phyloP scores from a whole-genome alignment of 495 filamentous ascomycete species.

The Friedmanniomyces endolithicus region DNA sequence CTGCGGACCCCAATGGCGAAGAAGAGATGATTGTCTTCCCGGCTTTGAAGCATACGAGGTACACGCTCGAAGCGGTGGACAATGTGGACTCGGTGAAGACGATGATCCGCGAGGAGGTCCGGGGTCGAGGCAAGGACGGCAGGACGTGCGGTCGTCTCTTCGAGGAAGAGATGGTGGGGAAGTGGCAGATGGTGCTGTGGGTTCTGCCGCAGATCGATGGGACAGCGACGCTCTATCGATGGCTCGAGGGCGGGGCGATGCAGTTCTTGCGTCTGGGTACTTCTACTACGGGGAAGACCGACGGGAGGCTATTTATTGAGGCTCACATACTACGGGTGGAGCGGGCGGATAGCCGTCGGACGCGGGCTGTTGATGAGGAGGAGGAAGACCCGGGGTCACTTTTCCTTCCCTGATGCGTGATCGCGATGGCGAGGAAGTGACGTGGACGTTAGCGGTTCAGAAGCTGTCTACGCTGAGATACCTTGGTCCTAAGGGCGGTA shows the following conservation, averaged over 20 bases:
- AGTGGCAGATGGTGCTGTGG: neutral
- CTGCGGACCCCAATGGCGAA: neutral
- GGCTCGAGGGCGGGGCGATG: neutral
- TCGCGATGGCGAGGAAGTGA: no score
- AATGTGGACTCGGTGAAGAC: neutral
- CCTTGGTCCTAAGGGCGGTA: no score
- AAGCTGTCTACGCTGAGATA: no score
- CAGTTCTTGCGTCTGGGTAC: neutral
- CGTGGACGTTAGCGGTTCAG: no score
- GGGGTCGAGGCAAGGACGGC: neutral
- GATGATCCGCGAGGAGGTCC: neutral
- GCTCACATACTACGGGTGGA: neutral
- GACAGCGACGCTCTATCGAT: neutral
- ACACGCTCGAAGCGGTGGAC: neutral
- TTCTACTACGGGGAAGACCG: neutral
- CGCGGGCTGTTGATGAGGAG: neutral
- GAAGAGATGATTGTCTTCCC: neutral
- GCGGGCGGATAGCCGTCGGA: neutral
- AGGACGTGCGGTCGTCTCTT: neutral
- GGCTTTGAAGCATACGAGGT: neutral
- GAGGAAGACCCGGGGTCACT: neutral
- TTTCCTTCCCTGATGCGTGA: neutral
- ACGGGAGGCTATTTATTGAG: neutral
- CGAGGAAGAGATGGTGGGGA: neutral
- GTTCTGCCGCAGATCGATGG: conserved; percentile 1